A percentile compares a stretch with the other conserved stretches of the same genome.
These are phyloP conservation scores for Phyllosticta citriasiana DNA, from an alignment of 2,329 filamentous ascomycete genomes.

Conservation along the genomic window DNA sequence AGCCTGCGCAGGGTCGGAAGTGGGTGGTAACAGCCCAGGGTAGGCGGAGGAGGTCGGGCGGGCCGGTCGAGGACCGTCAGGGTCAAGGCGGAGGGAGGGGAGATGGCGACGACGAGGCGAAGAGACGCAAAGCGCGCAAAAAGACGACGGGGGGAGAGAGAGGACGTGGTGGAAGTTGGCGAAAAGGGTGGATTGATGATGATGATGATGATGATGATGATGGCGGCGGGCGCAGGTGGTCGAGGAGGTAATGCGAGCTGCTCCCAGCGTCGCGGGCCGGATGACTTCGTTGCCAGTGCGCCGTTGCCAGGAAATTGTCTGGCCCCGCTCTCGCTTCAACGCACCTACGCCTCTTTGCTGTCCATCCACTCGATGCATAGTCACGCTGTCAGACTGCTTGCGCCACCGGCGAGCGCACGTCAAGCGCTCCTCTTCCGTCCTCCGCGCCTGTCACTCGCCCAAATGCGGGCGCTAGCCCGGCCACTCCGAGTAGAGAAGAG, in stretches of 20 bases:
- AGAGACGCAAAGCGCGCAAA: background rate
- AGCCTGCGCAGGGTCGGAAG: slow-evolving; percentile 8
- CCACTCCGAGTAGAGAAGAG: background rate
- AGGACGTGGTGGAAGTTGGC: background rate
- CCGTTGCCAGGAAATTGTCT: background rate
- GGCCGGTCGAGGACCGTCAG: slow-evolving; percentile 6
- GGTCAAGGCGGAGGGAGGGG: slow-evolving; percentile 4
- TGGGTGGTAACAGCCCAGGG: background rate
- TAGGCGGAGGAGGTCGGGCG: slow-evolving; percentile 6
- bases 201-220: background rate
- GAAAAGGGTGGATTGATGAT: background rate
- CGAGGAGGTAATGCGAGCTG: background rate
- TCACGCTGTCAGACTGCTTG: background rate
- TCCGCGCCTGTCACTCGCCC: background rate
- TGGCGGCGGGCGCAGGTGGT: background rate
- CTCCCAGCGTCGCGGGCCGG: background rate
- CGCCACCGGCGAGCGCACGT: background rate
- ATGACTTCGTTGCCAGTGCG: slow-evolving; percentile 7
- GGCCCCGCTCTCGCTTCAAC: background rate
- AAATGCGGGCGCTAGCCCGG: background rate
- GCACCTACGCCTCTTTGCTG: background rate
- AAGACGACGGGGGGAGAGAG: background rate
- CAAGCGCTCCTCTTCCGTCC: background rate
- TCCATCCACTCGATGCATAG: background rate
- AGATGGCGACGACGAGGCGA: background rate